A percentile compares a stretch with the other conserved stretches of the same genome.
Evolutionary conservation across 148 eudicot species (phyloP).

Genomic region (Dysphania ambrosioides): DNA sequence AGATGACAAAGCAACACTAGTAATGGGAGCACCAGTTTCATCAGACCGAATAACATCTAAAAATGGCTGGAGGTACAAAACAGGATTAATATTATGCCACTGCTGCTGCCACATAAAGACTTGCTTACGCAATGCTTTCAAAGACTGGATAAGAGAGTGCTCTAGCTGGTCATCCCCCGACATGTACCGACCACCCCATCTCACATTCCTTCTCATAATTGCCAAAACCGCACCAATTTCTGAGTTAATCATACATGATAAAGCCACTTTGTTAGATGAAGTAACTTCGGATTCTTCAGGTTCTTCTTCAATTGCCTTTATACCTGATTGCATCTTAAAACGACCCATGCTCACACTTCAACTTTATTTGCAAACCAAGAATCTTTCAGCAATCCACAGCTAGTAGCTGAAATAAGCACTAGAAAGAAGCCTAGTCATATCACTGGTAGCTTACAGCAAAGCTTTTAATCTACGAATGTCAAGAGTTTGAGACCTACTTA

Average conservation of each 20-base stretch:
- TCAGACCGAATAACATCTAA: constrained; percentile 85
- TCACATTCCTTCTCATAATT: constrained; percentile 93
- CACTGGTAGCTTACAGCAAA: background rate
- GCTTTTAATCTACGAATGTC: background rate
- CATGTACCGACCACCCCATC: constrained; percentile 87
- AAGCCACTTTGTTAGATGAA: constrained; percentile 52
- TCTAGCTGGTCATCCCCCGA: constrained; percentile 82
- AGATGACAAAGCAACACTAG: constrained; percentile 88
- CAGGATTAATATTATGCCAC: constrained; percentile 70
- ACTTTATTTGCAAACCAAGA: constrained; percentile 6
- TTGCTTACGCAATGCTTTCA: constrained; percentile 70
- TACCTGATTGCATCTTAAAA: constrained; percentile 66
- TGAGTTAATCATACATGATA: constrained; percentile 78
- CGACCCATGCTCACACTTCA: constrained; percentile 51
- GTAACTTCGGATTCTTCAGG: constrained; percentile 54
- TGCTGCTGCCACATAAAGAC: constrained; percentile 73
- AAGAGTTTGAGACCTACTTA: background rate
- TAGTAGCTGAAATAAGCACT: constrained; percentile 19
- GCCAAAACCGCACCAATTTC: constrained; percentile 89
- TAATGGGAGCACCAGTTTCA: constrained; percentile 94
- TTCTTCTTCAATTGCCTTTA: constrained; percentile 62
- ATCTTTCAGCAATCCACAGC: constrained; percentile 25
- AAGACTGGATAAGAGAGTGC: constrained; percentile 72
- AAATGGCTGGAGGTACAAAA: constrained; percentile 80
- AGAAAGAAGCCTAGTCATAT: background rate